phyloP scores from a whole-genome alignment of 345 rosid species.

The Limnanthes douglasii region DNA sequence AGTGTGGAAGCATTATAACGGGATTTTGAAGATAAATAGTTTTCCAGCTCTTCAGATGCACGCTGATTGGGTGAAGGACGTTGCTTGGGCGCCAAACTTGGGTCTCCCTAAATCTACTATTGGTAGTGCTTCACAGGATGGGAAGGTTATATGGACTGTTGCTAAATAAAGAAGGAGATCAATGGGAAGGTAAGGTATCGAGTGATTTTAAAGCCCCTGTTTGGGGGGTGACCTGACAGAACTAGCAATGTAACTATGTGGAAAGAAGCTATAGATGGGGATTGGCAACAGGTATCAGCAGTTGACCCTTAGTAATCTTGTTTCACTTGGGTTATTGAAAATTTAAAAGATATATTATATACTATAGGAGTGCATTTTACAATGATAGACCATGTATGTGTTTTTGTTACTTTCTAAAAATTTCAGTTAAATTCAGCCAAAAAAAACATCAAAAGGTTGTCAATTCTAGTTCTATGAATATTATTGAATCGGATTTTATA shows the following conservation, averaged over 20 bases:
- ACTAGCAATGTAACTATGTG: slow-evolving; percentile 41
- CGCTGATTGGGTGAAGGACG: slow-evolving; percentile 54
- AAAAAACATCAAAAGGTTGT: background rate
- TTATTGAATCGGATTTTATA: too few species aligned
- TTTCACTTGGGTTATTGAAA: too few species aligned
- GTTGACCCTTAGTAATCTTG: slow-evolving; percentile 23
- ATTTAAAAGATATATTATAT: too few species aligned
- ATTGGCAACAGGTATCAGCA: slow-evolving; percentile 40
- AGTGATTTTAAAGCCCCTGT: slow-evolving; percentile 50
- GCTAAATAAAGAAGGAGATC: slow-evolving; percentile 43
- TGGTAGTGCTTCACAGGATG: slow-evolving; percentile 57
- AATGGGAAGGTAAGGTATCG: slow-evolving; percentile 48
- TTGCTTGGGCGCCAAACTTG: slow-evolving; percentile 68
- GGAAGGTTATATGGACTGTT: slow-evolving; percentile 46
- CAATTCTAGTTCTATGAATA: background rate
- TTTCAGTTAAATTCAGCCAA: too few species aligned
- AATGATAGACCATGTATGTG: too few species aligned
- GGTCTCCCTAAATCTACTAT: slow-evolving; percentile 57
- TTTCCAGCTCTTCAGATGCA: slow-evolving; percentile 48
- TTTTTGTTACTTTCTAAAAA: too few species aligned
- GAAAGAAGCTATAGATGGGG: slow-evolving; percentile 54
- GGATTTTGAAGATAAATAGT: slow-evolving; percentile 51
- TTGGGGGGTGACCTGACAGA: slow-evolving; percentile 52
- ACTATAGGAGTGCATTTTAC: too few species aligned
- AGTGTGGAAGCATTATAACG: slow-evolving; percentile 45